Evolutionary conservation across 352 stramenopile genomes (phyloP), one percentile per base, ranked within the genome.

Genomic region (Phytophthora podocarpi): DNA sequence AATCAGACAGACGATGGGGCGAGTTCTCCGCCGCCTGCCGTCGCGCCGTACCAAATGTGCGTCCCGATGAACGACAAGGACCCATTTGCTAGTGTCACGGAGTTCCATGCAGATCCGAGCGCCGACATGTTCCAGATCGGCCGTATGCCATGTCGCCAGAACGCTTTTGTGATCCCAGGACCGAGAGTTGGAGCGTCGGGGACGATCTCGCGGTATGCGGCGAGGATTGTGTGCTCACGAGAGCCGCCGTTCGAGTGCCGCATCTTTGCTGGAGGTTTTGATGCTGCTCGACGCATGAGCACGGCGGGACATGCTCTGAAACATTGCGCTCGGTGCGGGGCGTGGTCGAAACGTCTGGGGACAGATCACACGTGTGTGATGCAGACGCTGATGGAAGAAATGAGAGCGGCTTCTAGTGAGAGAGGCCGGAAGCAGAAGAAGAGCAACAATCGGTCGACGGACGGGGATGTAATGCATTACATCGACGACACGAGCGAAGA

Each of bases 71-170:
- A 82, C 63, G 78, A 87, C 70, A 67, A 65, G 13, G 80, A 91
- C 46, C 51, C 67, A 11, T 68, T 80, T 45, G 80, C 68, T 8
- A 85, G 72, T 39, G 60, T 91, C 26, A 89, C 77, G 10, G 85
- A 93, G 67, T 93, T 87, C 54, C 59, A 70, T 32, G 42, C 59
- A 4, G 79, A 90, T 28, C 11, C 54, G 7, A 59, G 39, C 23
- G 59, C 60, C 16, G 85, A 93, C 45, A 85, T 93, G 82, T 93
- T 91, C 59, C 85, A 93, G 69, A 89, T 93, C 45, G 85, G 85
- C 15, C 82, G 85, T 26, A 87, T 91, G 79, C 85, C 85, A 12
- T 91, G 82, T 42, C 59, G 50, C 0, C 76, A 89, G 48, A 93
- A 93, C 59, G 82, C 91, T 57, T 87, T 93, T 26, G 79, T 91